These are phyloP conservation scores for Clitocybe nebularis DNA, from an alignment of 1,284 basidiomycete species.

Conservation along the genomic window DNA sequence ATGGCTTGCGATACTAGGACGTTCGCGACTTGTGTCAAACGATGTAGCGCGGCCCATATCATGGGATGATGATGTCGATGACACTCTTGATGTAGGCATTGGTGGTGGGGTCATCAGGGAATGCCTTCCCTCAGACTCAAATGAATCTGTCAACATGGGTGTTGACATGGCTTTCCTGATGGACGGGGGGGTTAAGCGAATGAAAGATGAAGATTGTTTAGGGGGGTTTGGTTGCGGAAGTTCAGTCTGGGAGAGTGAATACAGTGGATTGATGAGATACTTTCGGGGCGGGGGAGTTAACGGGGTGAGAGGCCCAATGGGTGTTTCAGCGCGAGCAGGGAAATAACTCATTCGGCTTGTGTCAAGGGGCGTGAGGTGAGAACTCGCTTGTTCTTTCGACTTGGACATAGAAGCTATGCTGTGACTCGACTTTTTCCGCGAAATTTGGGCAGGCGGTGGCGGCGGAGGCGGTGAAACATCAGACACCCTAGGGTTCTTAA, in stretches of 20 bases:
- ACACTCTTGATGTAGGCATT: constrained; percentile 22
- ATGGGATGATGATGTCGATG: constrained; percentile 15
- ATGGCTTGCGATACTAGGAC: constrained; percentile 18
- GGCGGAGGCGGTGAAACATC: constrained; percentile 17
- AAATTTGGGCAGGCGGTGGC: no score
- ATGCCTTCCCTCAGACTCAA: constrained; percentile 32
- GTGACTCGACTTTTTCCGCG: constrained; percentile 25
- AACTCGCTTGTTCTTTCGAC: constrained; percentile 17
- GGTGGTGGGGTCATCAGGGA: constrained; percentile 41
- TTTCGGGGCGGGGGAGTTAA: constrained; percentile 61
- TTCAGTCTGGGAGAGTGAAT: constrained; percentile 55
- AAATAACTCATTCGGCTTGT: constrained; percentile 31
- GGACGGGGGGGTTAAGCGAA: constrained; percentile 16
- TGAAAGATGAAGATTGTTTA: constrained; percentile 14
- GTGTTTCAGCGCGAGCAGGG: constrained; percentile 53
- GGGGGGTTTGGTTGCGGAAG: constrained; percentile 23
- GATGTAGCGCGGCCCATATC: constrained; percentile 19
- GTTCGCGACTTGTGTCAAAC: constrained; percentile 26
- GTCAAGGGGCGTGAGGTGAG: constrained; percentile 16
- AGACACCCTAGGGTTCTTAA: constrained; percentile 26
- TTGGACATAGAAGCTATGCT: constrained; percentile 20
- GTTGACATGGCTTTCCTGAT: constrained; percentile 46
- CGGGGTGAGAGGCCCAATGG: constrained; percentile 48
- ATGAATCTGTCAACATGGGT: constrained; percentile 45
- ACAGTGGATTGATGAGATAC: constrained; percentile 40